These are phyloP conservation scores for Cyclocybe cylindracea DNA, from an alignment of 768 basidiomycete species.

Conservation along the genomic window DNA sequence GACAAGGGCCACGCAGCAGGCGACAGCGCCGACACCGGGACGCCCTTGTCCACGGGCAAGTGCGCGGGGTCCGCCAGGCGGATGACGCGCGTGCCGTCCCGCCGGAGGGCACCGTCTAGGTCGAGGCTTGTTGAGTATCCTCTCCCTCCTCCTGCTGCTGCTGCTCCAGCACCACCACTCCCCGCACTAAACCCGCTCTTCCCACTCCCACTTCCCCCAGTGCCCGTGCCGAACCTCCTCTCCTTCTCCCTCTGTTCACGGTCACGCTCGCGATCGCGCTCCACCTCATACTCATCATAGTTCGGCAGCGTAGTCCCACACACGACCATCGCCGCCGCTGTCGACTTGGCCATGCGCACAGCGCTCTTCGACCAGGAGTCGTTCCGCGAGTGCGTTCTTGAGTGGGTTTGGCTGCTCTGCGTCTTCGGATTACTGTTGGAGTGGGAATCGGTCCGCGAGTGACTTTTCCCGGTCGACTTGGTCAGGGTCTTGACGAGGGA, in stretches of 20 bases:
- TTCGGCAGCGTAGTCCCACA: constrained; percentile 10
- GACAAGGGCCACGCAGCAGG: too few relatives aligned
- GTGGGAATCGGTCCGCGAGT: too few relatives aligned
- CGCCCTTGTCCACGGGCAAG: constrained; percentile 27
- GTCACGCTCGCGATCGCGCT: too few relatives aligned
- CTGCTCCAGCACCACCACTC: not conserved
- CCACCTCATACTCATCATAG: too few relatives aligned
- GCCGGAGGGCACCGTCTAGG: constrained; percentile 42
- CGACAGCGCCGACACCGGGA: not conserved
- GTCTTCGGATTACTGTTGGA: too few relatives aligned
- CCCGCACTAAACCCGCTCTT: not conserved
- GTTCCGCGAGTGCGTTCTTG: constrained; percentile 39
- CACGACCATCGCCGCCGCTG: constrained; percentile 30
- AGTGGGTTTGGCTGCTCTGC: too few relatives aligned
- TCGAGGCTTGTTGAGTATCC: too few relatives aligned
- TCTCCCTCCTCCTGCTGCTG: constrained; percentile 15
- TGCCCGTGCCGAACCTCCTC: too few relatives aligned
- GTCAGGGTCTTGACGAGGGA: constrained; percentile 36
- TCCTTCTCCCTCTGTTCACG: too few relatives aligned
- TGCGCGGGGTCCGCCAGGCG: constrained; percentile 43
- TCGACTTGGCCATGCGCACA: constrained; percentile 38
- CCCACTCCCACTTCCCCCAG: too few relatives aligned
- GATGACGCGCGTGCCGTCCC: constrained; percentile 42
- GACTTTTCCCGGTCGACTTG: constrained; percentile 35
- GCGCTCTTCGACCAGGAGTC: constrained; percentile 47